Evolutionary conservation across 768 basidiomycete genomes (phyloP).

Genomic region (Dentipellis sp.): DNA sequence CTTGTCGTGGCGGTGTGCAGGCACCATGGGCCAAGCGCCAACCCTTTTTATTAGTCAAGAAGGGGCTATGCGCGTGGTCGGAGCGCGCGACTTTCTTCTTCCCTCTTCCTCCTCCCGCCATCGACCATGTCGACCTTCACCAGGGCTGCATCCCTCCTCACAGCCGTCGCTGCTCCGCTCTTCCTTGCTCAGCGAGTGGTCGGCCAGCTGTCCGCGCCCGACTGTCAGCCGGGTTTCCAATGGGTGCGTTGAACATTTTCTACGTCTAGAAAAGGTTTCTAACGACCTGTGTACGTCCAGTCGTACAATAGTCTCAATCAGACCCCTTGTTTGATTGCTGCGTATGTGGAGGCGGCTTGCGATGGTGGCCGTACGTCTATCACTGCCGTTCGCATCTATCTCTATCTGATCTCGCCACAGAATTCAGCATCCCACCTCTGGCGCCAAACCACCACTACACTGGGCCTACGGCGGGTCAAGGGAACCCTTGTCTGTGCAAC

Average conservation of each 20-base stretch:
- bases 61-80: too few species aligned
- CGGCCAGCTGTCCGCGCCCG: constrained; percentile 1
- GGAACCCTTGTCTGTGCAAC: constrained; percentile 16
- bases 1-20: background rate
- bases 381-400: background rate
- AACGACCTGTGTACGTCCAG: background rate
- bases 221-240: background rate
- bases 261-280: background rate
- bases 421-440: background rate
- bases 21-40: background rate
- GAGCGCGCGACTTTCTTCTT: background rate
- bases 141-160: background rate
- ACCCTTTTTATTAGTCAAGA: too few species aligned
- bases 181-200: background rate
- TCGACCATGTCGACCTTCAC: background rate
- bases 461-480: constrained; percentile 1
- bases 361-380: constrained; percentile 6
- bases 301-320: constrained; percentile 6
- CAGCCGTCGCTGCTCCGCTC: background rate
- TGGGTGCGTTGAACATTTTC: constrained; percentile 8
- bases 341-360: background rate
- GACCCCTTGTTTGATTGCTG: constrained; percentile 5
- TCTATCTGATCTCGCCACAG: background rate
- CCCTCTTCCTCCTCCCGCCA: background rate
- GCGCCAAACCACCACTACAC: constrained; percentile 2